Percentiles rank a stretch among this genome's conserved stretches.
Evolutionary conservation across 441 rosid species (phyloP).

Genomic region (Gossypium laxum): DNA sequence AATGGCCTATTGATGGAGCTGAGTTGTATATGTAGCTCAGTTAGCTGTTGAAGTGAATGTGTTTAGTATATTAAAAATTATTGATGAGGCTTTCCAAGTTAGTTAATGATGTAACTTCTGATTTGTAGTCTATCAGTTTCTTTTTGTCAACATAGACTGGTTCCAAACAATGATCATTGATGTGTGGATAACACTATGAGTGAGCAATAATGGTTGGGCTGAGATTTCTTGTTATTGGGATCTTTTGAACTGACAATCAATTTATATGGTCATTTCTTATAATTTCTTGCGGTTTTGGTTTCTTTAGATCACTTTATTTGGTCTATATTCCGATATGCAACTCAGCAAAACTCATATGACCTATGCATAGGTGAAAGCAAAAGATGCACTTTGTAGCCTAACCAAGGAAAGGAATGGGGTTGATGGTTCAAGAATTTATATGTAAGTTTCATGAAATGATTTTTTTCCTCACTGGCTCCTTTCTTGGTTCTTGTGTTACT

Average conservation of each 20-base stretch:
- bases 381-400: constrained; percentile 52
- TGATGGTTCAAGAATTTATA: constrained; percentile 71
- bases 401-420: constrained; percentile 68
- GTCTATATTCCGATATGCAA: not conserved
- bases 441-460: constrained; percentile 40
- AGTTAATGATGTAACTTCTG: not conserved
- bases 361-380: constrained; percentile 58
- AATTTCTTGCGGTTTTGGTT: constrained; percentile 8
- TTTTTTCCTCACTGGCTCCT: not conserved
- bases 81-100: not conserved
- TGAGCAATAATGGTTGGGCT: constrained; percentile 82
- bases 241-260: constrained; percentile 60
- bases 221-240: constrained; percentile 56
- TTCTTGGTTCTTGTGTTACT: constrained; percentile 4
- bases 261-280: constrained; percentile 54
- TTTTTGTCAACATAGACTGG: not conserved
- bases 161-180: constrained; percentile 29
- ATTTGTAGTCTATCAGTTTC: not conserved
- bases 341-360: constrained; percentile 14
- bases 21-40: not conserved
- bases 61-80: not conserved
- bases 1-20: not conserved
- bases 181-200: constrained; percentile 79
- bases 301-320: not conserved
- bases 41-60: not conserved